A percentile compares a stretch with the other conserved stretches of the same genome.
phyloP scores from a whole-genome alignment of 768 basidiomycete species.

The Pleurotus giganteus region DNA sequence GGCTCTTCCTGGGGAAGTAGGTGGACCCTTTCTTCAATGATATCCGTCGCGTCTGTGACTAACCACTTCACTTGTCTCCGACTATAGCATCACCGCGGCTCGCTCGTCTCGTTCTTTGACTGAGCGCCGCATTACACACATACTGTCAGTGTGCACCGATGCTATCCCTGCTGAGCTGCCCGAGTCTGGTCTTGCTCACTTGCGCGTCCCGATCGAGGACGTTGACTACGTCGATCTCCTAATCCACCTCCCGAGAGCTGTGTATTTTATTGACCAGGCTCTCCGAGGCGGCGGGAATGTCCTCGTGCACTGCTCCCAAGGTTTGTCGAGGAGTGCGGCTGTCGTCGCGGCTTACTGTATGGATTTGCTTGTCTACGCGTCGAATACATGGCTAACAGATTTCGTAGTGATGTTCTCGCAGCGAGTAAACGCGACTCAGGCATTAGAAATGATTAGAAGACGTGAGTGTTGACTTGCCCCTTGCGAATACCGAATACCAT shows the following conservation, averaged over 20 bases:
- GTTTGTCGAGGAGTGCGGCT: conserved; percentile 63
- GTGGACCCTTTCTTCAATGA: conserved; percentile 30
- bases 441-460: conserved; percentile 57
- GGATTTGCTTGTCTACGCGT: conserved; percentile 20
- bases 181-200: conserved; percentile 65
- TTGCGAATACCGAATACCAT: conserved; percentile 4
- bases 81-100: conserved; percentile 64
- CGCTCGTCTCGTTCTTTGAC: conserved; percentile 67
- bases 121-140: conserved; percentile 76
- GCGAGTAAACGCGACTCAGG: conserved; percentile 53
- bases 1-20: conserved; percentile 74
- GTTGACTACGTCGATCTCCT: conserved; percentile 69
- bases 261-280: conserved; percentile 65
- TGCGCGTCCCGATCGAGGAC: conserved; percentile 70
- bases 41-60: conserved; percentile 15
- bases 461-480: conserved; percentile 34
- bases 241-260: conserved; percentile 63
- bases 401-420: conserved; percentile 64
- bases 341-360: conserved; percentile 77
- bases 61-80: conserved; percentile 12
- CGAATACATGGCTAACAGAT: conserved; percentile 12
- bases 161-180: conserved; percentile 69
- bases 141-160: conserved; percentile 75
- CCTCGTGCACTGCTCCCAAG: conserved; percentile 67
- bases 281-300: conserved; percentile 56